Evolutionary conservation across 2,329 filamentous ascomycete genomes (phyloP), one percentile per base, ranked within the genome.

Genomic region (Lizonia empirigonia): DNA sequence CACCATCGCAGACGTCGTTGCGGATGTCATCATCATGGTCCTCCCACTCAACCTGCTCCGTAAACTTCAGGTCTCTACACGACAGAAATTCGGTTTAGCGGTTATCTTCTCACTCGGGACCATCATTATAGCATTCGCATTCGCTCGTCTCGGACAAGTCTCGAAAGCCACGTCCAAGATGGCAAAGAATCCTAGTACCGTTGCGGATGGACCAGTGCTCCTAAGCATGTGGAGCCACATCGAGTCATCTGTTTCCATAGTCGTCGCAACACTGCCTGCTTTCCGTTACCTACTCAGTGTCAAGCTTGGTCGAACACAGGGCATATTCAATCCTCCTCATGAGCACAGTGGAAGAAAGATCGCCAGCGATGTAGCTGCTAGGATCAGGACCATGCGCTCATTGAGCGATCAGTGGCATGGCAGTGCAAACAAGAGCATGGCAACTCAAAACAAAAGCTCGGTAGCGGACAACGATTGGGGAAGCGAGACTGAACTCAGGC

Each of bases 11-110:
- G 50, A 53, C 13, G 44, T 53, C 3, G 35, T 44, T 13, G 38
- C 44, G 12, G 50, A 53, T 13, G 32, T 23, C 4, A 18, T 44
- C n/a, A 49, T 72, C 19, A 72, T 70, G 65, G 50, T 52, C 2
- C 60, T 73, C 12, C 67, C 66, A 1, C 50, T 71, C 5, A 49
- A 56, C 6, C 60, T 73, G 10, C 55, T 71, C 19, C 61, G 60
- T 39, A 60, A 62, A 10, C 56, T 69, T 6, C 59, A 53, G 13
- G 64, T 72, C 24, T 64, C 56, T 32, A 8, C 38, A 12, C 54
- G 50, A 23, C 67, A 70, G 32, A 70, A 71, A 10, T 18, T 66
- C 8, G 67, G 59, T 9, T 50, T 70, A 1, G 62, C 49, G 0
- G 48, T 62, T 3, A 57, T 71, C 7, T 72, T 72, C 45, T 66